phyloP scores from a whole-genome alignment of 1,284 basidiomycete species.

The Fomitopsis palustris region DNA sequence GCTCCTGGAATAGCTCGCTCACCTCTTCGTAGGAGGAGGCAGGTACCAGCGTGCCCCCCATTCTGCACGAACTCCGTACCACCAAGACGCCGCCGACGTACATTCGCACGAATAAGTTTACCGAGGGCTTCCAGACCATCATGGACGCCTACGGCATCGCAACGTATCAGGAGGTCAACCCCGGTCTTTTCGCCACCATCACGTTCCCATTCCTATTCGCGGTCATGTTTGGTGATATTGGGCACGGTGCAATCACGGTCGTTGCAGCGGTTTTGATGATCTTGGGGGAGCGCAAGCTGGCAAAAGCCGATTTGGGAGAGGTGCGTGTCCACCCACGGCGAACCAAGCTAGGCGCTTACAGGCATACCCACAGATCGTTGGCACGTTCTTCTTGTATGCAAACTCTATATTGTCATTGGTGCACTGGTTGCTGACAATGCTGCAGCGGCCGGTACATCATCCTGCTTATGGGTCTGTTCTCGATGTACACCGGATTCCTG shows the following conservation, averaged over 20 bases:
- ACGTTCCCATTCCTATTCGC: constrained; percentile 99
- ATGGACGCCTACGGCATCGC: constrained; percentile 98
- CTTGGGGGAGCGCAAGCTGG: constrained; percentile 77
- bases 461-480: constrained; percentile 94
- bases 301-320: constrained; percentile 77
- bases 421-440: constrained; percentile 14
- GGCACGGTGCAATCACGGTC: constrained; percentile 89
- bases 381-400: constrained; percentile 91
- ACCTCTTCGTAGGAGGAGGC: constrained; percentile 74
- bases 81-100: constrained; percentile 94
- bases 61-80: constrained; percentile 89
- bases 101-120: constrained; percentile 95
- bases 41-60: constrained; percentile 89
- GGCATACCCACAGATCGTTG: constrained; percentile 58
- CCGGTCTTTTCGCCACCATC: constrained; percentile 90
- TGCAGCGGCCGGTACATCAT: constrained; percentile 95
- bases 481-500: constrained; percentile 94
- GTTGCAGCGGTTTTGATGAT: constrained; percentile 84
- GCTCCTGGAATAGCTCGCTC: neutral
- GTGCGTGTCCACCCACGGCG: constrained; percentile 35
- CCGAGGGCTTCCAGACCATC: constrained; percentile 95
- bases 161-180: constrained; percentile 96
- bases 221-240: constrained; percentile 99
- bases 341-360: constrained; percentile 13
- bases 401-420: constrained; percentile 1